Percentiles rank a stretch among this genome's conserved stretches.
Evolutionary conservation across 805 yeast species (phyloP).

Genomic region (Candida nitratophila): DNA sequence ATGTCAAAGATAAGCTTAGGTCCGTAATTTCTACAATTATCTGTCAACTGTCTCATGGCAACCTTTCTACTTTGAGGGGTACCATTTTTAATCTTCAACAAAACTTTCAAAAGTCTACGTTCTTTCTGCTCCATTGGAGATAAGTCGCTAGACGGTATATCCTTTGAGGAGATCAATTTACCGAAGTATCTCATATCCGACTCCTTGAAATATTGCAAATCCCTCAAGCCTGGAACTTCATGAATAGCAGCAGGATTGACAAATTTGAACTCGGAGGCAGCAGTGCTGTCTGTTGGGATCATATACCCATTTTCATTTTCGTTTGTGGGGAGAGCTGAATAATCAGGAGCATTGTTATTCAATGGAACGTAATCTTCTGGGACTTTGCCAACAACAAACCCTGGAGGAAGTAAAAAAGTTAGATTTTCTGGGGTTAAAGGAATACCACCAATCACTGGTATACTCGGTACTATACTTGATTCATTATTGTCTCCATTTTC

Average conservation of each 20-base stretch:
- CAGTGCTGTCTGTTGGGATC: conserved; percentile 43
- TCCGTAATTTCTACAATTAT: conserved; percentile 58
- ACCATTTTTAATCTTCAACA: conserved; percentile 76
- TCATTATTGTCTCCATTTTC: too few species aligned
- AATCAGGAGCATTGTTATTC: conserved; percentile 29
- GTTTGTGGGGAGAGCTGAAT: conserved; percentile 15
- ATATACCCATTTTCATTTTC: conserved; percentile 31
- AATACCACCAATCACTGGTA: conserved; percentile 26
- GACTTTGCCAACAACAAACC: conserved; percentile 35
- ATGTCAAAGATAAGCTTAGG: conserved; percentile 61
- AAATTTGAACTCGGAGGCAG: conserved; percentile 20
- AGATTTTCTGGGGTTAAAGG: conserved; percentile 39
- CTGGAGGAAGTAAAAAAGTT: conserved; percentile 44
- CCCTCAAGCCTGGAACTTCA: conserved; percentile 59
- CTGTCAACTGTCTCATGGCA: conserved; percentile 61
- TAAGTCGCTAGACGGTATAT: conserved; percentile 25
- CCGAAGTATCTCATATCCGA: conserved; percentile 71
- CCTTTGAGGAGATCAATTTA: conserved; percentile 35
- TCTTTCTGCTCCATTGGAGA: conserved; percentile 51
- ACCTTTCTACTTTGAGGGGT: conserved; percentile 57
- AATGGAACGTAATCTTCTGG: conserved; percentile 40
- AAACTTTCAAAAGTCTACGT: conserved; percentile 50
- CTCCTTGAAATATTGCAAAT: conserved; percentile 61
- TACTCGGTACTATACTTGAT: too few species aligned
- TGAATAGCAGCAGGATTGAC: conserved; percentile 33